phyloP scores from a whole-genome alignment of 2,329 filamentous ascomycete species.

The Colletotrichum sp. region DNA sequence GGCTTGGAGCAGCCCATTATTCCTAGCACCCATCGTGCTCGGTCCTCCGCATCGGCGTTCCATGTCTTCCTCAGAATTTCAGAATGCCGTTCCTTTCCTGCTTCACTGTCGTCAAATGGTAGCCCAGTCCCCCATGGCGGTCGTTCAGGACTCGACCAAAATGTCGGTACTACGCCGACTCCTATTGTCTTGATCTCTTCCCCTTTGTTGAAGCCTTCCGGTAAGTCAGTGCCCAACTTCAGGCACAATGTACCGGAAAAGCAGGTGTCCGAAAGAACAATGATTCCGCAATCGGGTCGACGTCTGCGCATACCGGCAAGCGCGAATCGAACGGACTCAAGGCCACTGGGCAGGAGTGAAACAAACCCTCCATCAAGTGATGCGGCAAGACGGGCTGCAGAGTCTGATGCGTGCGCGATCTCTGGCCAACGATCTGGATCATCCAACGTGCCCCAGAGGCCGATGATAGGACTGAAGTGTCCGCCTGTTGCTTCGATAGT shows the following conservation, averaged over 20 bases:
- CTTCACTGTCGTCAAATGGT: neutral
- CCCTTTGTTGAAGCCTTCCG: neutral
- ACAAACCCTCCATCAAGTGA: slow-evolving; percentile 2
- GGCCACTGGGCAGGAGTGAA: neutral
- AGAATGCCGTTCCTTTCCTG: neutral
- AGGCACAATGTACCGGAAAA: neutral
- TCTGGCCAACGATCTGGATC: slow-evolving; percentile 2
- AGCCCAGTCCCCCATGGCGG: slow-evolving; percentile 1
- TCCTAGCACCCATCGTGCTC: neutral
- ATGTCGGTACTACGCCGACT: neutral
- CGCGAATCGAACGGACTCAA: neutral
- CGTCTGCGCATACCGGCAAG: neutral
- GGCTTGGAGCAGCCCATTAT: neutral
- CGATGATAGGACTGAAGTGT: slow-evolving; percentile 4
- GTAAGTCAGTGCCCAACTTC: neutral
- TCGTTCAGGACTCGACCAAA: slow-evolving; percentile 2
- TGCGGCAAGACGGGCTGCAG: neutral
- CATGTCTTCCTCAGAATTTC: neutral
- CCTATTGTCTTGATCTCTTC: neutral
- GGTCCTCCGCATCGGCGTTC: neutral
- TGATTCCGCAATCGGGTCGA: neutral
- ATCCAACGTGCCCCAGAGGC: neutral
- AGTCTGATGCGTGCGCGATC: neutral
- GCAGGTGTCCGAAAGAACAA: slow-evolving; percentile 3
- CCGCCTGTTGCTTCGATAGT: neutral